Evolutionary conservation across 2,329 filamentous ascomycete species (phyloP).

Genomic region (Clonostachys chloroleuca): DNA sequence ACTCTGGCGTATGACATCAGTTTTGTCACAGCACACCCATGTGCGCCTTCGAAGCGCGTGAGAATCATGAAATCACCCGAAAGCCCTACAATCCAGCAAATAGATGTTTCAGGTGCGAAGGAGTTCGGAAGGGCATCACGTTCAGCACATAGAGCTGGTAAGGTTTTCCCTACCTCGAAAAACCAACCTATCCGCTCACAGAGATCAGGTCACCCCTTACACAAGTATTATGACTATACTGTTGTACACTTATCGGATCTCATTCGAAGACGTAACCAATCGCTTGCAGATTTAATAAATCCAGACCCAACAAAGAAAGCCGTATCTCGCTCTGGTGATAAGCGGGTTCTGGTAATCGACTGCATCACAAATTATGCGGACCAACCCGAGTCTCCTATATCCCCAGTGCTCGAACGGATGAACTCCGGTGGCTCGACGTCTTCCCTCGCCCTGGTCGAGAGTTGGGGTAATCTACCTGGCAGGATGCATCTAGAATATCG

Average conservation of each 20-base stretch:
- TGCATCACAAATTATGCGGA: slow-evolving; percentile 52
- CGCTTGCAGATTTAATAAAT: slow-evolving; percentile 41
- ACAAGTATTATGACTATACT: slow-evolving; percentile 58
- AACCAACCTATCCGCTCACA: slow-evolving; percentile 5
- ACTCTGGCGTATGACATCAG: slow-evolving; percentile 53
- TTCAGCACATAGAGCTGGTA: slow-evolving; percentile 43
- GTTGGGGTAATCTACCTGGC: slow-evolving; percentile 32
- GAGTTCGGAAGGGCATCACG: slow-evolving; percentile 37
- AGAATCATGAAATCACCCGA: slow-evolving; percentile 55
- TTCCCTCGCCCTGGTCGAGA: slow-evolving; percentile 19
- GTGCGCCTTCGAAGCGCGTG: slow-evolving; percentile 51
- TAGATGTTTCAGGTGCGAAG: slow-evolving; percentile 43
- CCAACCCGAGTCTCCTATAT: slow-evolving; percentile 36
- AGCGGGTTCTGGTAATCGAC: slow-evolving; percentile 54
- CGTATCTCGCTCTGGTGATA: slow-evolving; percentile 7
- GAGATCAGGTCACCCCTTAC: slow-evolving; percentile 52
- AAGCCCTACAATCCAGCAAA: slow-evolving; percentile 55
- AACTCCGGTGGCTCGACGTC: slow-evolving; percentile 9
- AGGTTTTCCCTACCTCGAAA: slow-evolving; percentile 5
- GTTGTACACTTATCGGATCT: slow-evolving; percentile 56
- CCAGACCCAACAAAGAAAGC: slow-evolving; percentile 8
- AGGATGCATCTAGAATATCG: slow-evolving; percentile 54
- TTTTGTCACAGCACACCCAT: slow-evolving; percentile 64
- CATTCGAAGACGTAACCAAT: slow-evolving; percentile 37
- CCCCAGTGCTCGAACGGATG: slow-evolving; percentile 35